Percentiles rank a stretch among this genome's conserved stretches.
Conservation (phyloP, 1,284 basidiomycete species). For the Sanghuangporus baumii region DNA sequence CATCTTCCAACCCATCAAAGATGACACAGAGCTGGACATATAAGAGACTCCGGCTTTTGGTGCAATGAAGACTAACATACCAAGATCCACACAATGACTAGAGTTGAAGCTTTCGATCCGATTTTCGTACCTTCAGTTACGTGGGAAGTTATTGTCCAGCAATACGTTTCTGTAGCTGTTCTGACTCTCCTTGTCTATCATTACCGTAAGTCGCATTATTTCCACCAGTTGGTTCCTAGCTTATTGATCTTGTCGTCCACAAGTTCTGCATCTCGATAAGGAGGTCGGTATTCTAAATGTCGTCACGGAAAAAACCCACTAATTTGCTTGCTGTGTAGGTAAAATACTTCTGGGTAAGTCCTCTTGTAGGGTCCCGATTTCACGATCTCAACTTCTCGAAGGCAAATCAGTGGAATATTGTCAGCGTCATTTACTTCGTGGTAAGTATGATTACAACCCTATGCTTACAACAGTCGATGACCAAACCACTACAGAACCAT, state of each 20-base stretch:
- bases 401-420: not conserved
- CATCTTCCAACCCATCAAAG: too few species aligned
- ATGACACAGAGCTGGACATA: too few species aligned
- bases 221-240: not conserved
- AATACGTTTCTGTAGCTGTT: not conserved
- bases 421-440: not conserved
- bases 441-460: not conserved
- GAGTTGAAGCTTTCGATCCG: not conserved
- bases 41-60: too few species aligned
- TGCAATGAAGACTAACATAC: not conserved
- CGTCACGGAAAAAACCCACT: too few species aligned
- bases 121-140: not conserved
- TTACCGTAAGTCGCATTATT: not conserved
- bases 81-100: not conserved
- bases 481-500: not conserved
- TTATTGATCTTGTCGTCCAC: not conserved
- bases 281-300: not conserved
- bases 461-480: not conserved
- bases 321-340: not conserved
- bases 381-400: not conserved
- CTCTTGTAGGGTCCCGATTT: not conserved
- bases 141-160: not conserved
- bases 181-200: not conserved
- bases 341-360: not conserved
- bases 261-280: not conserved